These are phyloP conservation scores for Diaporthe humulicola DNA, from an alignment of 2,329 filamentous ascomycete genomes.

Conservation along the genomic window DNA sequence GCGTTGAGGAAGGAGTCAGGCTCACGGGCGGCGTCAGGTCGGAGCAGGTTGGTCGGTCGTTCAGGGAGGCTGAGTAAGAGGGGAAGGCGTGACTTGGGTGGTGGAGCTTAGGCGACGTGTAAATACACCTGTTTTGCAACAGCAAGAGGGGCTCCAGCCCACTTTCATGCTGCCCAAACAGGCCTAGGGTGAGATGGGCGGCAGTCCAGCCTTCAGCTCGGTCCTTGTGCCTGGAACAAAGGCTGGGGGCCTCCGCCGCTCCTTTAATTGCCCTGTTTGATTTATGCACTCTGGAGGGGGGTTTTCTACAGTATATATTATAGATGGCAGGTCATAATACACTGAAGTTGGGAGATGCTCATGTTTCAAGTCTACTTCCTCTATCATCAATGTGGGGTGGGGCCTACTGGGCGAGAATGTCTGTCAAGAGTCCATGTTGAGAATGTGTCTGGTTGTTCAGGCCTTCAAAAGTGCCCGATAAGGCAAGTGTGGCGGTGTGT, in stretches of 20 bases:
- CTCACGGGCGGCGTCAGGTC: constrained; percentile 10
- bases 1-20: constrained; percentile 28
- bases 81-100: constrained; percentile 33
- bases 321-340: background rate
- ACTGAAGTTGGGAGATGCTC: background rate
- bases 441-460: background rate
- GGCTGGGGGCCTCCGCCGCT: background rate
- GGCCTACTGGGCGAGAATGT: background rate
- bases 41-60: constrained; percentile 23
- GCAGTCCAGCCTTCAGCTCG: background rate
- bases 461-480: background rate
- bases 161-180: constrained; percentile 20
- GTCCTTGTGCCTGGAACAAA: constrained; percentile 12
- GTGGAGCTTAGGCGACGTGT: background rate
- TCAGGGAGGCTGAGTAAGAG: constrained; percentile 36
- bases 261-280: constrained; percentile 4
- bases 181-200: background rate
- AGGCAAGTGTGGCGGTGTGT: constrained; percentile 7
- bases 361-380: background rate
- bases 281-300: background rate
- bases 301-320: background rate
- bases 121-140: constrained; percentile 26
- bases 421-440: background rate
- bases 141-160: background rate
- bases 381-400: background rate